A percentile compares a stretch with the other conserved stretches of the same genome.
Evolutionary conservation across 257 asterid species (phyloP).

Genomic region (Striga asiatica): DNA sequence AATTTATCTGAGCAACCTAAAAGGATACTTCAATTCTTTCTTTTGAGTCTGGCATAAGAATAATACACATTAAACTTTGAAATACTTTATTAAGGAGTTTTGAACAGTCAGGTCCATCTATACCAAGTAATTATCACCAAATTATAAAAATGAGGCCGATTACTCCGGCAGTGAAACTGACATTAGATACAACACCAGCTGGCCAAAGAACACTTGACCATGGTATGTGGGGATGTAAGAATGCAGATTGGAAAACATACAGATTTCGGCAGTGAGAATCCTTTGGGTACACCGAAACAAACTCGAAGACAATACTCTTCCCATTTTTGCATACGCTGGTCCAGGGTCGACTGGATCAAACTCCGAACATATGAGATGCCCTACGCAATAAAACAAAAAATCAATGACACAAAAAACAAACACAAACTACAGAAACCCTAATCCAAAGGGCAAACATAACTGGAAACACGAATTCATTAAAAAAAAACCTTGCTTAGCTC

Average conservation of each 20-base stretch:
- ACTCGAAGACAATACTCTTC: constrained; percentile 37
- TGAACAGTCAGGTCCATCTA: too few relatives aligned
- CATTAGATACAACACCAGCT: not conserved
- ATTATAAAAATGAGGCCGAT: too few relatives aligned
- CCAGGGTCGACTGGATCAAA: constrained; percentile 23
- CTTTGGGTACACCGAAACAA: constrained; percentile 42
- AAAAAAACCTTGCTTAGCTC: constrained; percentile 32
- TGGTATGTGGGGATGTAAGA: too few relatives aligned
- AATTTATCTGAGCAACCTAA: too few relatives aligned
- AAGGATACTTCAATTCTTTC: too few relatives aligned
- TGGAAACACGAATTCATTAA: not conserved
- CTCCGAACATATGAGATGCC: constrained; percentile 28
- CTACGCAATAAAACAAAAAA: constrained; percentile 19
- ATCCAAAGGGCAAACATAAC: not conserved
- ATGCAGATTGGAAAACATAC: constrained; percentile 16
- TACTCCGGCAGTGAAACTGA: too few relatives aligned
- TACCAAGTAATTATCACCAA: too few relatives aligned
- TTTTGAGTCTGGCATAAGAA: too few relatives aligned
- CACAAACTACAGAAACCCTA: constrained; percentile 1
- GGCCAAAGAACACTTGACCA: too few relatives aligned
- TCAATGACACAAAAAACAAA: not conserved
- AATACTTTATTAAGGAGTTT: too few relatives aligned
- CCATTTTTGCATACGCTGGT: constrained; percentile 40
- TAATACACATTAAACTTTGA: too few relatives aligned
- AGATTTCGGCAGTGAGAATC: constrained; percentile 24